These are phyloP conservation scores for Pontederia crassipes DNA, from an alignment of 176 grass and related monocot genomes.

Conservation along the genomic window DNA sequence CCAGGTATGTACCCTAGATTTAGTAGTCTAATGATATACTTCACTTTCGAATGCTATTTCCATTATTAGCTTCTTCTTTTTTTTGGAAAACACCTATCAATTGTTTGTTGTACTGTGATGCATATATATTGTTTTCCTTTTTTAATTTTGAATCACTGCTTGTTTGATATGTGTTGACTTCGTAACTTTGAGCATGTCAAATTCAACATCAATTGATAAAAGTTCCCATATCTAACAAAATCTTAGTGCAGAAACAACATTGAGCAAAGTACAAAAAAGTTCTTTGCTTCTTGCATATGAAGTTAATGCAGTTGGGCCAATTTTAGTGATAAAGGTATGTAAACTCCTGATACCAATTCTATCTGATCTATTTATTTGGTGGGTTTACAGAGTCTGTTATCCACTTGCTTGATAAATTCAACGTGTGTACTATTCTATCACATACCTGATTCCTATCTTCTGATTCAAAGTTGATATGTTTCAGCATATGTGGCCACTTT, in stretches of 20 bases:
- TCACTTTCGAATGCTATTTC: neutral
- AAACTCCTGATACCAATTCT: neutral
- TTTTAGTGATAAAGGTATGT: conserved; percentile 67
- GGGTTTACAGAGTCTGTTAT: neutral
- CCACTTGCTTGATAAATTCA: neutral
- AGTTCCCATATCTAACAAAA: neutral
- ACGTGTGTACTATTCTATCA: neutral
- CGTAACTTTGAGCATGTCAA: neutral
- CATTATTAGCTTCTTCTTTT: neutral
- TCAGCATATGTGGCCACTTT: conserved; percentile 65
- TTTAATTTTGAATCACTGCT: neutral
- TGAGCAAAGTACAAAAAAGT: conserved; percentile 73
- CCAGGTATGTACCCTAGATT: conserved; percentile 37
- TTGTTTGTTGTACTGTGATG: neutral
- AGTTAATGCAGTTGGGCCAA: conserved; percentile 64
- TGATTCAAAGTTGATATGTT: neutral
- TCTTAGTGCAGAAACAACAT: conserved; percentile 52
- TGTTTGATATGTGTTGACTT: neutral
- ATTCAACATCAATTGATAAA: neutral
- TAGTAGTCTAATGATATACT: neutral
- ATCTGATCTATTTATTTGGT: neutral
- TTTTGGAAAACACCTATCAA: neutral
- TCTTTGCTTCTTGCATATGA: conserved; percentile 70
- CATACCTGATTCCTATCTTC: neutral
- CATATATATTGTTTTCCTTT: neutral